A percentile compares a stretch with the other conserved stretches of the same genome.
Evolutionary conservation across 768 basidiomycete genomes (phyloP).

Genomic region (Cubamyces sp.): DNA sequence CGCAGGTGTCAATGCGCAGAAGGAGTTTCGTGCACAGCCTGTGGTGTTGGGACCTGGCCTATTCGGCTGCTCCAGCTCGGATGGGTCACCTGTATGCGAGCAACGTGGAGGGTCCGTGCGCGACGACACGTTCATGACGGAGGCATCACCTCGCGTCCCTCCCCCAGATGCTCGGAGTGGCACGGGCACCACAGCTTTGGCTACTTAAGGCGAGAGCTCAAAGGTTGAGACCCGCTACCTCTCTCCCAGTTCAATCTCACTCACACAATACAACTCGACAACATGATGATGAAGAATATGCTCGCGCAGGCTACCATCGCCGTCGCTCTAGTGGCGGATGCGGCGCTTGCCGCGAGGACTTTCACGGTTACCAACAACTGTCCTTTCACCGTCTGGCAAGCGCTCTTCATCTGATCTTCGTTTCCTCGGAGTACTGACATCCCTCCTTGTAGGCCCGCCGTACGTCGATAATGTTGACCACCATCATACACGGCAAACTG

Average conservation of each 20-base stretch:
- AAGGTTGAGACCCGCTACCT: too few relatives aligned
- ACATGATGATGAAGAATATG: conserved; percentile 19
- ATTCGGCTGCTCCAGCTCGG: not conserved
- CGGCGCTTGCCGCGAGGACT: conserved; percentile 25
- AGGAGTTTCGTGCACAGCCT: conserved; percentile 1
- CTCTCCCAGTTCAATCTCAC: too few relatives aligned
- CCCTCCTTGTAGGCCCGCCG: conserved; percentile 33
- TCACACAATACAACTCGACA: not conserved
- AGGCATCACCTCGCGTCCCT: too few relatives aligned
- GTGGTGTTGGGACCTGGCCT: not conserved
- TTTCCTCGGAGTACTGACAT: not conserved
- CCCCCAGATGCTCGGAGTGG: too few relatives aligned
- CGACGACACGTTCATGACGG: too few relatives aligned
- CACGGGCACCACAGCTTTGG: too few relatives aligned
- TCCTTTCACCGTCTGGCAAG: conserved; percentile 47
- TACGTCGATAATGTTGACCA: conserved; percentile 9
- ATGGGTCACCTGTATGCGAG: not conserved
- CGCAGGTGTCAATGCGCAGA: not conserved
- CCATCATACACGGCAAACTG: too few relatives aligned
- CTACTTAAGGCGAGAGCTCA: too few relatives aligned
- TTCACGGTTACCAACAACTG: conserved; percentile 47
- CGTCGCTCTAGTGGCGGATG: conserved; percentile 14
- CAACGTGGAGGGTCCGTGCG: too few relatives aligned
- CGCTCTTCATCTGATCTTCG: not conserved
- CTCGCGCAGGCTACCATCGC: not conserved